These are phyloP conservation scores for Coelastrella sp. DNA, from an alignment of 139 green algal species.

Conservation along the genomic window DNA sequence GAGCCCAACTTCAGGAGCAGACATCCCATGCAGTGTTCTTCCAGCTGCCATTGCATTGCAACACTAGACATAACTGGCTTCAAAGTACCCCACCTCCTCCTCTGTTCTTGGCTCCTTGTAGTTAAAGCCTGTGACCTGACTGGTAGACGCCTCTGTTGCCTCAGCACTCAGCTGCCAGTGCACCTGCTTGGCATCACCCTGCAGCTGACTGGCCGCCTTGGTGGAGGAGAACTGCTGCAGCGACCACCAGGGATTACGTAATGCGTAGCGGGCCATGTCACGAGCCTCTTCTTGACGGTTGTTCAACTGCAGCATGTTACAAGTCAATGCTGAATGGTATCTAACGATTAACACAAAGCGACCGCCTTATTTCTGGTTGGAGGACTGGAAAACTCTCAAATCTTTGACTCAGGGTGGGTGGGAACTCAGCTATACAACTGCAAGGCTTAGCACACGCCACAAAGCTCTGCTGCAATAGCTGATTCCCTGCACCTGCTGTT, in stretches of 20 bases:
- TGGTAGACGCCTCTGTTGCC: conserved; percentile 48
- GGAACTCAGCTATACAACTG: no score
- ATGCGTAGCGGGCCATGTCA: conserved; percentile 68
- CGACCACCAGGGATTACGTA: conserved; percentile 84
- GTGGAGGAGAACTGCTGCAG: conserved; percentile 62
- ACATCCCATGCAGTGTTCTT: neutral
- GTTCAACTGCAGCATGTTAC: neutral
- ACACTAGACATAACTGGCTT: neutral
- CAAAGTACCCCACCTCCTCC: conserved; percentile 41
- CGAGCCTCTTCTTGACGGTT: conserved; percentile 69
- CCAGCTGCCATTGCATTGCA: neutral
- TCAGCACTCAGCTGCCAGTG: conserved; percentile 62
- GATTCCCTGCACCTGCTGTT: no score
- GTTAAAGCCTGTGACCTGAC: conserved; percentile 48
- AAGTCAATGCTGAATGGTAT: no score
- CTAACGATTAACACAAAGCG: no score
- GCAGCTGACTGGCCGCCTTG: conserved; percentile 54
- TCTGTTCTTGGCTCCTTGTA: conserved; percentile 57
- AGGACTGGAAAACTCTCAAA: no score
- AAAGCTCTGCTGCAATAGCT: no score
- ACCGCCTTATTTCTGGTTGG: no score
- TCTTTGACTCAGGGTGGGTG: no score
- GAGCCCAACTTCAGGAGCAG: no score
- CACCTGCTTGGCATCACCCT: conserved; percentile 45
- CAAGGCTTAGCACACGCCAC: no score